phyloP scores from a whole-genome alignment of 192 early-diverging fungal species.

The Entomortierella chlamydospora region DNA sequence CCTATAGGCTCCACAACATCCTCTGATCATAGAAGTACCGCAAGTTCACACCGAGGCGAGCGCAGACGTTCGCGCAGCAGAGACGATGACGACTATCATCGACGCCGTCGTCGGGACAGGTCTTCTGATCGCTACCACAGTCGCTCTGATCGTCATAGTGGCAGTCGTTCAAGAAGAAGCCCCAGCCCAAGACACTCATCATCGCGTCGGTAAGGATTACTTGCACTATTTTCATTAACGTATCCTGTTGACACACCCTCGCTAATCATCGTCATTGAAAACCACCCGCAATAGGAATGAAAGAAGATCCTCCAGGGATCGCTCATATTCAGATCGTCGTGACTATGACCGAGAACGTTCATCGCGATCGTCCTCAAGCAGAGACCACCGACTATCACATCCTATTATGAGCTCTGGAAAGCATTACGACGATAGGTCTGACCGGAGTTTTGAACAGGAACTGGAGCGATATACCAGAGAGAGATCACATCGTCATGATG shows the following conservation, averaged over 20 bases:
- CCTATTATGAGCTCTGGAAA: slow-evolving; percentile 46
- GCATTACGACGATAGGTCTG: slow-evolving; percentile 26
- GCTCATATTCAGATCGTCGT: slow-evolving; percentile 31
- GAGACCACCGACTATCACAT: slow-evolving; percentile 29
- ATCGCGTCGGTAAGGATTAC: slow-evolving; percentile 36
- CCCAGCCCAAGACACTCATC: slow-evolving; percentile 37
- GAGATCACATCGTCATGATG: slow-evolving; percentile 30
- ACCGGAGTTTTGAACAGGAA: slow-evolving; percentile 48
- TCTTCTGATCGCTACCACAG: slow-evolving; percentile 31
- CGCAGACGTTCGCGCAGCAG: slow-evolving; percentile 29
- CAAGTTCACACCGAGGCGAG: slow-evolving; percentile 23
- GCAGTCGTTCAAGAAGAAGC: slow-evolving; percentile 33
- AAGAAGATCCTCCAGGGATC: slow-evolving; percentile 21
- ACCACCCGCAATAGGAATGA: slow-evolving; percentile 49
- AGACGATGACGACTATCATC: slow-evolving; percentile 28
- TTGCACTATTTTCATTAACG: not conserved
- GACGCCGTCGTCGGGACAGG: slow-evolving; percentile 27
- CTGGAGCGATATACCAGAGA: slow-evolving; percentile 43
- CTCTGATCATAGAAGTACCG: slow-evolving; percentile 28
- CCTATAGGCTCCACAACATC: slow-evolving; percentile 30
- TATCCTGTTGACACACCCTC: too few species aligned
- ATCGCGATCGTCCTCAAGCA: slow-evolving; percentile 24
- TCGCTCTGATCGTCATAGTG: slow-evolving; percentile 10
- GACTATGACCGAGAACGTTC: slow-evolving; percentile 43
- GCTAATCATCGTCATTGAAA: too few species aligned